These are phyloP conservation scores for Jatropha podagrica DNA, from an alignment of 441 rosid genomes.

Conservation along the genomic window DNA sequence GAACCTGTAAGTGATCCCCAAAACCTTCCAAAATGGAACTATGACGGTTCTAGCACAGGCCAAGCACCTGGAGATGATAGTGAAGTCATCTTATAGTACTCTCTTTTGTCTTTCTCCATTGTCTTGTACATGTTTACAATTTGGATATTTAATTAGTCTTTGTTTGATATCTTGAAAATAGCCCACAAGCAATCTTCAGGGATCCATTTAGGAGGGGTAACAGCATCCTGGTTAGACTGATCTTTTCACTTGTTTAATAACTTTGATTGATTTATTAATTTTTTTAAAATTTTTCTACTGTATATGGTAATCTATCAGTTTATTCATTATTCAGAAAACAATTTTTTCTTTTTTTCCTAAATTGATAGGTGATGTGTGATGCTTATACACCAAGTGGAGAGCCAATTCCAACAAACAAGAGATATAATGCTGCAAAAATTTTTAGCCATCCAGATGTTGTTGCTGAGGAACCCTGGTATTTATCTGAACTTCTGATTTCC, in stretches of 20 bases:
- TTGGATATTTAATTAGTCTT: not conserved
- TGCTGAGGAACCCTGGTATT: slow-evolving; percentile 64
- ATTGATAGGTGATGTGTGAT: slow-evolving; percentile 66
- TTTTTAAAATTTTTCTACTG: not conserved
- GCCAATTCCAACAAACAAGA: slow-evolving; percentile 69
- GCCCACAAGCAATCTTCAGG: slow-evolving; percentile 74
- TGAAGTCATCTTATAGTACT: slow-evolving; percentile 65
- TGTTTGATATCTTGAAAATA: slow-evolving; percentile 20
- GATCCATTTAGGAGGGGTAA: slow-evolving; percentile 78
- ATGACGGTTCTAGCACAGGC: slow-evolving; percentile 44
- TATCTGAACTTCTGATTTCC: not conserved
- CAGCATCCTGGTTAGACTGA: slow-evolving; percentile 54
- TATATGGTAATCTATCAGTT: no score
- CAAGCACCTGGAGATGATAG: slow-evolving; percentile 83
- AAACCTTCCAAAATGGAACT: slow-evolving; percentile 40
- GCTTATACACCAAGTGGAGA: slow-evolving; percentile 68
- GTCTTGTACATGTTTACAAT: not conserved
- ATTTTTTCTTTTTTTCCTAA: not conserved
- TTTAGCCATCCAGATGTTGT: slow-evolving; percentile 60
- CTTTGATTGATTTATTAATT: no score
- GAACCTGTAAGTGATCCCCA: slow-evolving; percentile 56
- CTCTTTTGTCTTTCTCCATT: not conserved
- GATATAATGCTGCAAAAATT: slow-evolving; percentile 59
- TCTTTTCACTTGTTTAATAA: not conserved
- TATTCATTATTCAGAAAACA: no score